phyloP scores from a whole-genome alignment of 768 basidiomycete species.

The Xerocomellus dryophilus region DNA sequence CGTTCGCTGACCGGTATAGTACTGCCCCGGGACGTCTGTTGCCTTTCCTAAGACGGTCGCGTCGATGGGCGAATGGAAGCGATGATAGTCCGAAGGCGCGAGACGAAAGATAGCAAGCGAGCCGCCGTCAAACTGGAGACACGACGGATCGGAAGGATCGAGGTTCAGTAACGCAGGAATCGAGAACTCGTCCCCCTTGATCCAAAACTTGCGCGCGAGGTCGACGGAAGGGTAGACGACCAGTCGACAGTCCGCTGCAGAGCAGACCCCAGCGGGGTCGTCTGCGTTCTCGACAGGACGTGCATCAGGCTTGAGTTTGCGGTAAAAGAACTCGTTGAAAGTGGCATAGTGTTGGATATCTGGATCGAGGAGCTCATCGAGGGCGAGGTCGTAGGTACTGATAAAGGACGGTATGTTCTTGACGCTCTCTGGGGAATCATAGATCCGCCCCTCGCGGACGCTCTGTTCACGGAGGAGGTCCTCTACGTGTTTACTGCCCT shows the following conservation, averaged over 20 bases:
- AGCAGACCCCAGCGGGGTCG: constrained; percentile 52
- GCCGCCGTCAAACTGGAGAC: constrained; percentile 40
- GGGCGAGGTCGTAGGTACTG: constrained; percentile 49
- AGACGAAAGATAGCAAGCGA: constrained; percentile 70
- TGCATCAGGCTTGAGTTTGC: constrained; percentile 54
- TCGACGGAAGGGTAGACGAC: constrained; percentile 62
- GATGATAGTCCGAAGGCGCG: constrained; percentile 79
- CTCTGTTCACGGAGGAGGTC: constrained; percentile 53
- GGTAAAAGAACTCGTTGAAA: constrained; percentile 78
- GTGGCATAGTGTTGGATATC: constrained; percentile 58
- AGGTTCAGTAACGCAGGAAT: constrained; percentile 56
- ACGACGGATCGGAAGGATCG: constrained; percentile 40
- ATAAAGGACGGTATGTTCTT: constrained; percentile 56
- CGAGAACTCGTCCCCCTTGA: constrained; percentile 72
- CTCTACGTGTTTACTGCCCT: constrained; percentile 45
- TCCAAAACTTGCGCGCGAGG: constrained; percentile 68
- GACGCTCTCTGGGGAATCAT: constrained; percentile 50
- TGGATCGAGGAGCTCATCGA: constrained; percentile 59
- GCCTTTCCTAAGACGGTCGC: constrained; percentile 44
- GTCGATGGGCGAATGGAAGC: constrained; percentile 71
- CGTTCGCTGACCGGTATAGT: constrained; percentile 50
- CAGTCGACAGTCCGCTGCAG: constrained; percentile 71
- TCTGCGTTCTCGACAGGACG: constrained; percentile 58
- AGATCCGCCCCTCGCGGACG: constrained; percentile 53
- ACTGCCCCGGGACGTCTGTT: constrained; percentile 50